Evolutionary conservation across 73 alveolate species (phyloP), one percentile per base, ranked within the genome.

Genomic region (Loxodes magnus): DNA sequence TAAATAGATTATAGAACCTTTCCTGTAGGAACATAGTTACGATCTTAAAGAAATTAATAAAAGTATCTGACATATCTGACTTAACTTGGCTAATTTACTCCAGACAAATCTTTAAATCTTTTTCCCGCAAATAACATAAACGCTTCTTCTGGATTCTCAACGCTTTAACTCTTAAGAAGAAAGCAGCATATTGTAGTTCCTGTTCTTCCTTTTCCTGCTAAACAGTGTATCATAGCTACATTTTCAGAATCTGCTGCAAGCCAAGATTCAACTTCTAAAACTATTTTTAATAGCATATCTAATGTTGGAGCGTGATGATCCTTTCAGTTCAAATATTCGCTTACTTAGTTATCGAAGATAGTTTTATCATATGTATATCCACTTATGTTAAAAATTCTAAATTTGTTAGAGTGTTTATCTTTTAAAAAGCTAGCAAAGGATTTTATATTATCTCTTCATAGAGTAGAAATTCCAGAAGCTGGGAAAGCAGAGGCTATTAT

Each of bases 141-240:
- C 12, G 95, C 91, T 22, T 77, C 91, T 25, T 77, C 86, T 12
- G 71, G 58, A 29, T 39, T 29, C 14, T 56, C 17, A 15, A 82
- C 70, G 3, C 84, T 54, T 24, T 77, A 77, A 35, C 67, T 41
- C 56, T 59, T 67, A 35, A 79, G 26, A 27, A 90, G 42, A 48
- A 74, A 79, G 33, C 93, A 78, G 38, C 95, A 89, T 31, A 87
- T 86, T 20, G 87, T 83, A 2, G 96, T 73, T 29, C 96, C 97
- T 24, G 92, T 82, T 35, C 95, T 74, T 36, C 96, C 94, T 56
- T 82, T 90, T 25, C 98, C 98, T 12, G 96, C 92, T 31, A 71
- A 66, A 46, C 98, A 90, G 53, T 39, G 14, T 23, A 16, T 39
- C 2, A 15, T 29, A 0, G 19, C 30, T 16, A 39, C 19, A 39